Percentiles rank a stretch among this genome's conserved stretches.
These are phyloP conservation scores for Didymosphaeria variabile DNA, from an alignment of 2,329 filamentous ascomycete genomes.

Conservation along the genomic window DNA sequence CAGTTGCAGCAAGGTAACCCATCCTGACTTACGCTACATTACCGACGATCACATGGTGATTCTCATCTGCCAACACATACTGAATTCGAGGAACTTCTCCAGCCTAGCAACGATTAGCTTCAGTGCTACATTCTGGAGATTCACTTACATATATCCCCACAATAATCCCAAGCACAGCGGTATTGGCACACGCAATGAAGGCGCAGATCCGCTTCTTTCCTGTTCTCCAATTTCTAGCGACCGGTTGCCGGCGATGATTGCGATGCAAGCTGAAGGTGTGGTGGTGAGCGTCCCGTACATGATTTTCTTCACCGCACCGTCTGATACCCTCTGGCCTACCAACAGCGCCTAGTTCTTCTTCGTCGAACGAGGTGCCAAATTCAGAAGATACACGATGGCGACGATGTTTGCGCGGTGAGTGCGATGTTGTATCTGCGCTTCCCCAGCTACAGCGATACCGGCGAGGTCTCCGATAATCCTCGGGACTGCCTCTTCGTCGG, in stretches of 20 bases:
- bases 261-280: slow-evolving; percentile 54
- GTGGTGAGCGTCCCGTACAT: slow-evolving; percentile 32
- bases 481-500: slow-evolving; percentile 18
- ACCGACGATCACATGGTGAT: slow-evolving; percentile 73
- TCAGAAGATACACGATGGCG: slow-evolving; percentile 21
- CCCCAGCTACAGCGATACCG: slow-evolving; percentile 21
- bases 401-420: slow-evolving; percentile 17
- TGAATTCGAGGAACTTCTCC: slow-evolving; percentile 82
- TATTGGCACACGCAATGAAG: slow-evolving; percentile 75
- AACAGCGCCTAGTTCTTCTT: slow-evolving; percentile 23
- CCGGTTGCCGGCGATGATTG: slow-evolving; percentile 67
- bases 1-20: not conserved
- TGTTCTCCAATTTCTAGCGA: slow-evolving; percentile 76
- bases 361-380: slow-evolving; percentile 30
- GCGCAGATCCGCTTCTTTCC: slow-evolving; percentile 74
- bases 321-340: slow-evolving; percentile 19
- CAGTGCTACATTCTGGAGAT: not conserved
- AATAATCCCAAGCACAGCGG: slow-evolving; percentile 73
- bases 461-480: slow-evolving; percentile 19
- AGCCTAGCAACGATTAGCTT: slow-evolving; percentile 51
- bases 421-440: slow-evolving; percentile 21
- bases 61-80: slow-evolving; percentile 75
- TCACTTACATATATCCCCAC: slow-evolving; percentile 72
- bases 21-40: slow-evolving; percentile 66
- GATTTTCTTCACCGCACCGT: slow-evolving; percentile 30